Conservation (phyloP, 805 yeast species). For the Blastobotrys robertii region DNA sequence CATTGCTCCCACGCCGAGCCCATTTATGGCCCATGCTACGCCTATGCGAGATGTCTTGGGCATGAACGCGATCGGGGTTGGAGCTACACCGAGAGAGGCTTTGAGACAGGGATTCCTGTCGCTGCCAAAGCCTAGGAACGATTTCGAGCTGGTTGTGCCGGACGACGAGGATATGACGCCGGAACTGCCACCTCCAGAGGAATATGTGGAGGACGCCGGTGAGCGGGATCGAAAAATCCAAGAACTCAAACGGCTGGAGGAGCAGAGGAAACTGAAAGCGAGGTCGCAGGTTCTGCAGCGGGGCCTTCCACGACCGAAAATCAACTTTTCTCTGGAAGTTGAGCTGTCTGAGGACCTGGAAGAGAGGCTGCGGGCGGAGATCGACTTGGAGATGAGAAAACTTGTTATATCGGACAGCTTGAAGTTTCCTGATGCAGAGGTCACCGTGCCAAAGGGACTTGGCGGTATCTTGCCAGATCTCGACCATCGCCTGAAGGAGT, state of each 20-base stretch:
- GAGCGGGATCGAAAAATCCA: conserved; percentile 23
- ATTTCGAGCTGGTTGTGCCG: conserved; percentile 30
- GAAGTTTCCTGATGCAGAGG: conserved; percentile 15
- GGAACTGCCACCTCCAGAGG: conserved; percentile 3
- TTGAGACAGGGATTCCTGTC: conserved; percentile 11
- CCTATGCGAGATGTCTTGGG: conserved; percentile 17
- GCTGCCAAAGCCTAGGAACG: conserved; percentile 34
- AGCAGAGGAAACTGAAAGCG: conserved; percentile 25
- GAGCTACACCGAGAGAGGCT: conserved; percentile 14
- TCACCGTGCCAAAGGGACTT: neutral
- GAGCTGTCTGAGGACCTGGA: neutral
- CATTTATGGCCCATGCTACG: conserved; percentile 4
- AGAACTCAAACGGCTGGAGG: conserved; percentile 13
- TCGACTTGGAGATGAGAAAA: conserved; percentile 16
- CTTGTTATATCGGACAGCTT: conserved; percentile 22
- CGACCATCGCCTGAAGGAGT: conserved; percentile 12
- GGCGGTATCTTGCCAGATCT: conserved; percentile 13
- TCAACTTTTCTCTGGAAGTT: neutral
- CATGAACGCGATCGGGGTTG: conserved; percentile 9
- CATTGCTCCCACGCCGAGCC: conserved; percentile 4
- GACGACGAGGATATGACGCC: conserved; percentile 15
- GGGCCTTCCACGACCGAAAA: conserved; percentile 29
- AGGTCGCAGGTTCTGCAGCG: conserved; percentile 40
- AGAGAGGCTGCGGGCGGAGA: conserved; percentile 6
- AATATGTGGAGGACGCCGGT: conserved; percentile 20